These are phyloP conservation scores for Calonectria crousiana DNA, from an alignment of 2,329 filamentous ascomycete genomes.

Conservation along the genomic window DNA sequence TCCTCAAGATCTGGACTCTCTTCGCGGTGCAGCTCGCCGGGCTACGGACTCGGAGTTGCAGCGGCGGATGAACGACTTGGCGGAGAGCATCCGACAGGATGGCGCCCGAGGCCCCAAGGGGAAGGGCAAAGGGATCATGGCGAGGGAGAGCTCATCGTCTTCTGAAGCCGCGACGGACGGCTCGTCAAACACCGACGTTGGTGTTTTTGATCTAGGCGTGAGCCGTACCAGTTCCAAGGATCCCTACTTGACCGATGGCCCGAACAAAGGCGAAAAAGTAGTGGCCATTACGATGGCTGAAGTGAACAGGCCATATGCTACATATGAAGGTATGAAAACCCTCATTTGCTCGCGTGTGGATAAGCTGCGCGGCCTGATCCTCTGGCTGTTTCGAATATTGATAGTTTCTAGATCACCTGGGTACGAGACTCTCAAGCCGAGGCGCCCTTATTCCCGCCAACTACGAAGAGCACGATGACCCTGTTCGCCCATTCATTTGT, in stretches of 20 bases:
- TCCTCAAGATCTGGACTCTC: neutral
- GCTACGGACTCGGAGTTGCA: constrained; percentile 37
- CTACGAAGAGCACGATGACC: constrained; percentile 45
- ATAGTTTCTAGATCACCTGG: constrained; percentile 29
- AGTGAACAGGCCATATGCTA: constrained; percentile 27
- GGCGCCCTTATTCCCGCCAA: constrained; percentile 50
- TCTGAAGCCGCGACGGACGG: neutral
- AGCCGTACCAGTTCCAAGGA: neutral
- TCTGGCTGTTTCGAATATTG: neutral
- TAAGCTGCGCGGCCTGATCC: neutral
- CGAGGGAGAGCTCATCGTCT: neutral
- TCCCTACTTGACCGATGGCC: neutral
- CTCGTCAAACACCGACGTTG: neutral
- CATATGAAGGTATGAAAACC: constrained; percentile 30
- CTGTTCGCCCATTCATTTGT: constrained; percentile 47
- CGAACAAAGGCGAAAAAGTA: constrained; percentile 15
- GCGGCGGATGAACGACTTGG: constrained; percentile 26
- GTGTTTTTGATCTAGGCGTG: neutral
- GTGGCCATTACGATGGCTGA: constrained; percentile 34
- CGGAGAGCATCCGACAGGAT: neutral
- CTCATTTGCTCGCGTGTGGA: neutral
- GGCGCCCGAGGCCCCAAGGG: neutral
- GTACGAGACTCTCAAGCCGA: constrained; percentile 20
- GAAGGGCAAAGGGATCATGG: neutral
- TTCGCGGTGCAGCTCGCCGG: constrained; percentile 28